Conservation (phyloP, 2,329 filamentous ascomycete genomes). For the Colletotrichum tofieldiae region DNA sequence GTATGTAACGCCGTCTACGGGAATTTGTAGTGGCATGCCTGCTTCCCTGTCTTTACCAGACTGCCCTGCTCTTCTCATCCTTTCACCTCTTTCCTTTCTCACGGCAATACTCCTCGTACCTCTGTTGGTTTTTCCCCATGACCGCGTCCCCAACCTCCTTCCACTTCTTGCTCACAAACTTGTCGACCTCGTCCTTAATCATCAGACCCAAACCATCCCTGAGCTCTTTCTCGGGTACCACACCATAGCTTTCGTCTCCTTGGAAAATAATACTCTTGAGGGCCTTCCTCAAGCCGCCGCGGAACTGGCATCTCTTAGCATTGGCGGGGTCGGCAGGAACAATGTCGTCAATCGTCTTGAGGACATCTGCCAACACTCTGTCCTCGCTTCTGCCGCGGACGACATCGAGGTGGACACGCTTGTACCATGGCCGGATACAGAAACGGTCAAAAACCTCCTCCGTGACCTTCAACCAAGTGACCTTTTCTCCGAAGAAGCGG, state of each 20-base stretch:
- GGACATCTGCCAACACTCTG: slow-evolving; percentile 13
- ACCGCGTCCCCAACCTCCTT: slow-evolving; percentile 9
- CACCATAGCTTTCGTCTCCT: slow-evolving; percentile 57
- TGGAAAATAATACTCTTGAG: slow-evolving; percentile 67
- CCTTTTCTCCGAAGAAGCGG: slow-evolving; percentile 49
- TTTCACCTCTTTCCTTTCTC: not conserved
- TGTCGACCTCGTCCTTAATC: slow-evolving; percentile 12
- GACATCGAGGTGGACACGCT: not conserved
- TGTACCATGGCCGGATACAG: slow-evolving; percentile 46
- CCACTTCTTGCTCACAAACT: slow-evolving; percentile 10
- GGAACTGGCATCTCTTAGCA: slow-evolving; percentile 46
- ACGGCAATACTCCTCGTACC: not conserved
- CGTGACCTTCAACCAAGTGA: slow-evolving; percentile 63
- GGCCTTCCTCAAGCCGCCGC: slow-evolving; percentile 56
- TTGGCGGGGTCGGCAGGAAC: slow-evolving; percentile 23
- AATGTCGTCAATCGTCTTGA: slow-evolving; percentile 44
- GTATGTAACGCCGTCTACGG: rapidly evolving
- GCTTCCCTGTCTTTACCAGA: not conserved
- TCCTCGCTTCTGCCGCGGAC: slow-evolving; percentile 20
- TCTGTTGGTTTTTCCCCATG: slow-evolving; percentile 12
- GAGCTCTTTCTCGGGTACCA: slow-evolving; percentile 45
- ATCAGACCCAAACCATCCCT: slow-evolving; percentile 7
- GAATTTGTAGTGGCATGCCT: no score
- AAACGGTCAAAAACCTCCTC: slow-evolving; percentile 70
- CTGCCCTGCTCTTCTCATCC: no score